Evolutionary conservation across 108 stramenopile species (phyloP), one percentile per base, ranked within the genome.

Genomic region (Heterococcus sp.): DNA sequence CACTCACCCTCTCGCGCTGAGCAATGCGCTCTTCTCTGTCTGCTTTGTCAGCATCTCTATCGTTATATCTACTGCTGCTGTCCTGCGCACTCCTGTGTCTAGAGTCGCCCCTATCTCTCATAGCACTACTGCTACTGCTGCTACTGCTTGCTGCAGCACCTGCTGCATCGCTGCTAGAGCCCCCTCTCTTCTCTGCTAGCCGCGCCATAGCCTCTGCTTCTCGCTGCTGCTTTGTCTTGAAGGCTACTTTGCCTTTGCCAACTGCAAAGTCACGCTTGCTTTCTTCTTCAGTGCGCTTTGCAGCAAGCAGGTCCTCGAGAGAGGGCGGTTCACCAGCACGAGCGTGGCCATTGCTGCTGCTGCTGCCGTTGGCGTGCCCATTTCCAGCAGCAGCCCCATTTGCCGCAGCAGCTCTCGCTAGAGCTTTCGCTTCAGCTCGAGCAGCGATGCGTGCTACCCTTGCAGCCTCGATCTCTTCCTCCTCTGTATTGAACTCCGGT

Each of bases 221-320:
- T 39, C 81, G 71, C 72, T 82, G 36, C 35, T 81, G 72, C 72
- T 81, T 81, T 5, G 79, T 71, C 69, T 72, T 71, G 71, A 81
- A 81, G 63, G 71, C 65, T 46, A 81, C 28, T 72, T 81, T 73
- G 34, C 37, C 71, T 1, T 58, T 34, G 11, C 72, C 71, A 28
- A 66, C 74, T 58, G 64, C 34, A 3, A 29, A 36, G 32, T 21
- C 32, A 66, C 30, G 14, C 36, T 2, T 27, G 36, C 67, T 32
- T 32, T 39, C 28, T 39, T 0, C 37, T 34, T 1, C 30, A 39
- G 35, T 26, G 32, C 37, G 37, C 36, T 27, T 29, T 38, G 37
- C 36, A 38, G 26, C 35, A 21, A 58, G 46, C 46, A 58, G 46
- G 21, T 58, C 46, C 46, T 58, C 46, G 14, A 58, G 46, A 8